These are phyloP conservation scores for Escovopsis sp. DNA, from an alignment of 2,329 filamentous ascomycete genomes.

Conservation along the genomic window DNA sequence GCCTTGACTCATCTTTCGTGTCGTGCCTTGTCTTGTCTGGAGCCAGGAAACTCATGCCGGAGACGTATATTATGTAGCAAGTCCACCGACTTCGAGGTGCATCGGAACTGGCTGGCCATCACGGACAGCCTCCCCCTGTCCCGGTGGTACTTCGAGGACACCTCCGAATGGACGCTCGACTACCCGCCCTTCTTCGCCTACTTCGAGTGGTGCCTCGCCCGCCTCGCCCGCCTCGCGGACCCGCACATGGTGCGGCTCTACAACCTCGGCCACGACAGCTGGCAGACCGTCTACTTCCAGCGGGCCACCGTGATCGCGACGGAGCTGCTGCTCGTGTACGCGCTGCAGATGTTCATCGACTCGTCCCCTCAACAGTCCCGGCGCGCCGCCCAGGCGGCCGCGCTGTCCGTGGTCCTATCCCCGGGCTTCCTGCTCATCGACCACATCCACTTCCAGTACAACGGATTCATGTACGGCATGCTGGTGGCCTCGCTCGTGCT, in stretches of 20 bases:
- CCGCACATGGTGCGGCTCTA: constrained; percentile 67
- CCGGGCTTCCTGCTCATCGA: constrained; percentile 93
- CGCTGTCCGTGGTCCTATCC: constrained; percentile 78
- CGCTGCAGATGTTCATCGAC: constrained; percentile 67
- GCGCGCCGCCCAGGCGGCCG: constrained; percentile 67
- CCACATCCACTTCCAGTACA: constrained; percentile 98
- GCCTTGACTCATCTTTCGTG: too few relatives aligned
- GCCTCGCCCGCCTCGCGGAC: constrained; percentile 62
- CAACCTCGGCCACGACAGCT: constrained; percentile 75
- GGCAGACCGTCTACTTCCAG: constrained; percentile 91
- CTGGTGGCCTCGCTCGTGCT: constrained; percentile 75
- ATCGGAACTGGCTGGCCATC: constrained; percentile 96
- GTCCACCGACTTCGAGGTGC: constrained; percentile 97
- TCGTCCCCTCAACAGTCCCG: constrained; percentile 50
- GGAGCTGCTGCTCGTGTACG: constrained; percentile 71
- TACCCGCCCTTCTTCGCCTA: constrained; percentile 97
- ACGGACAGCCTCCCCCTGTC: constrained; percentile 75
- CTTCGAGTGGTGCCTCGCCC: constrained; percentile 87
- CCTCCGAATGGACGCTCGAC: constrained; percentile 98
- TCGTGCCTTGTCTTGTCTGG: too few relatives aligned
- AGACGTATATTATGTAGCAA: constrained; percentile 44
- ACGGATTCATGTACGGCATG: constrained; percentile 88
- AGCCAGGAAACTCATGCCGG: too few relatives aligned
- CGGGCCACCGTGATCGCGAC: constrained; percentile 72
- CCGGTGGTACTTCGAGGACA: constrained; percentile 94